phyloP scores from a whole-genome alignment of 495 filamentous ascomycete species.

The Xylaria scruposa region DNA sequence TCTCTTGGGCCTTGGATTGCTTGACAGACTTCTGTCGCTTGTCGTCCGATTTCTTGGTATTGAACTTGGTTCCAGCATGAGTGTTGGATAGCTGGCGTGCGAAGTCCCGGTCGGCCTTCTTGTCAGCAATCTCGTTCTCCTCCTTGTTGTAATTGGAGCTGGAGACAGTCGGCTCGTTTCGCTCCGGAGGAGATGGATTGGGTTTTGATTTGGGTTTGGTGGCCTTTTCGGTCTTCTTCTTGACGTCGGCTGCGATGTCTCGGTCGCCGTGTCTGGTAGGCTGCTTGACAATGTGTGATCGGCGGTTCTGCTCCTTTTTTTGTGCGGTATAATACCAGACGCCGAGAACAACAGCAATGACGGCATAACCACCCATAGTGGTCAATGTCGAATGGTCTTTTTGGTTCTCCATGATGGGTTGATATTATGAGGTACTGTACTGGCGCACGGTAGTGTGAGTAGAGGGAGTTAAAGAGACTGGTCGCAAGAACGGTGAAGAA shows the following conservation, averaged over 20 bases:
- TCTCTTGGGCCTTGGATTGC: conserved; percentile 58
- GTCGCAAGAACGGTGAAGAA: neutral
- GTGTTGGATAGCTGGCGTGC: conserved; percentile 70
- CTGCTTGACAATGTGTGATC: conserved; percentile 40
- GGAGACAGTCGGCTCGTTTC: conserved; percentile 28
- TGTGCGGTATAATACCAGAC: conserved; percentile 37
- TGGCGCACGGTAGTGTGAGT: neutral
- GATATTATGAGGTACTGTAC: conserved; percentile 3
- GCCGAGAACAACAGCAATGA: conserved; percentile 60
- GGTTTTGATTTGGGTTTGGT: conserved; percentile 40
- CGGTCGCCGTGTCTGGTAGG: conserved; percentile 36
- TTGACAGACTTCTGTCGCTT: conserved; percentile 66
- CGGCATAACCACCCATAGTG: conserved; percentile 61
- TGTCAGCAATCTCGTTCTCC: conserved; percentile 46
- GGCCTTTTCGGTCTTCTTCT: conserved; percentile 42
- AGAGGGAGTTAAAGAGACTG: neutral
- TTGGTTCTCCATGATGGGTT: conserved; percentile 48
- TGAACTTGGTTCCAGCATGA: conserved; percentile 67
- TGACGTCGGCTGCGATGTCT: conserved; percentile 39
- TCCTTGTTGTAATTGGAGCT: conserved; percentile 35
- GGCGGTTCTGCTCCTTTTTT: conserved; percentile 51
- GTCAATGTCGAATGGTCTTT: conserved; percentile 45
- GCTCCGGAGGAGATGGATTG: conserved; percentile 31
- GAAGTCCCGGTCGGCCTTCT: conserved; percentile 73
- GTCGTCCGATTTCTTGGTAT: conserved; percentile 61